Conservation (phyloP, 805 yeast genomes). For the Zygoascus biomembranicola region DNA sequence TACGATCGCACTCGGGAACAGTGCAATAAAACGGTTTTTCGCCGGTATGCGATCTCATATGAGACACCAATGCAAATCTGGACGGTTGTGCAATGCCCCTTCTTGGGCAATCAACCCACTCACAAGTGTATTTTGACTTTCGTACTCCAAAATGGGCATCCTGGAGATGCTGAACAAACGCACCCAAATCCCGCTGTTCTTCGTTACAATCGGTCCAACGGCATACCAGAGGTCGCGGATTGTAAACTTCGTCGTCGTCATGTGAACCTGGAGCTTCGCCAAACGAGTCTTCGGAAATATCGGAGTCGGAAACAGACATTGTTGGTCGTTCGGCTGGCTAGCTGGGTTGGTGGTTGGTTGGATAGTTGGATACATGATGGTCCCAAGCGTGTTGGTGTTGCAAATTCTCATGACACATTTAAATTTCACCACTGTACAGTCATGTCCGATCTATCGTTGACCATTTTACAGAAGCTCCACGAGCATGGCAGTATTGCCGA, state of each 20-base stretch:
- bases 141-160: slow-evolving; percentile 32
- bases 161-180: slow-evolving; percentile 35
- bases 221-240: slow-evolving; percentile 25
- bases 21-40: slow-evolving; percentile 60
- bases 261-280: slow-evolving; percentile 14
- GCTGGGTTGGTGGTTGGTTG: neutral
- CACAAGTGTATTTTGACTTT: slow-evolving; percentile 40
- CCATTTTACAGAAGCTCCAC: slow-evolving; percentile 57
- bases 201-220: slow-evolving; percentile 33
- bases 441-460: slow-evolving; percentile 22
- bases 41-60: slow-evolving; percentile 57
- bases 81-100: slow-evolving; percentile 46
- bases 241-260: slow-evolving; percentile 17
- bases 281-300: slow-evolving; percentile 13
- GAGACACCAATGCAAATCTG: slow-evolving; percentile 51
- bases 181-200: slow-evolving; percentile 28
- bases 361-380: neutral
- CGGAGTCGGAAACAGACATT: slow-evolving; percentile 2
- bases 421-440: neutral
- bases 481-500: slow-evolving; percentile 54
- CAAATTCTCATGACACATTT: neutral
- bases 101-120: slow-evolving; percentile 53
- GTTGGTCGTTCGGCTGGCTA: neutral
- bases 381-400: neutral
- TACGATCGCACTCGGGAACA: slow-evolving; percentile 56